These are phyloP conservation scores for Agaricales sp. DNA, from an alignment of 1,284 basidiomycete species.

Conservation along the genomic window DNA sequence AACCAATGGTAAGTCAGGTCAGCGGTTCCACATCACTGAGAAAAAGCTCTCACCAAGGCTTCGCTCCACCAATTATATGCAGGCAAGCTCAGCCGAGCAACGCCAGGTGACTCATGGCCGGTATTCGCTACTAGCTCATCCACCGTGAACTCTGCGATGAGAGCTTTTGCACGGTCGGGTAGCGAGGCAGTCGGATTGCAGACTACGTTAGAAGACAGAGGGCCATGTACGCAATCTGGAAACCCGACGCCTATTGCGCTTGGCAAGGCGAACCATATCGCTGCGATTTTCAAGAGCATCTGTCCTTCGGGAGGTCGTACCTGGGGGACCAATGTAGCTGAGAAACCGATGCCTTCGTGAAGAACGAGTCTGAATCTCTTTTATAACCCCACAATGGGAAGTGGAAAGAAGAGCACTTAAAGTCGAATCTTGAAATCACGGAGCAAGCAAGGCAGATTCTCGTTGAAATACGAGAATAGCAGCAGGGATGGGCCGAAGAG, in stretches of 20 bases:
- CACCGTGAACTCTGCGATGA: slow-evolving; percentile 36
- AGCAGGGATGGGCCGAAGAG: too few species aligned
- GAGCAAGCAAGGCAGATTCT: too few species aligned
- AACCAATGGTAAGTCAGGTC: neutral
- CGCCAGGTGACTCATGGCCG: slow-evolving; percentile 36
- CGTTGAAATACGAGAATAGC: too few species aligned
- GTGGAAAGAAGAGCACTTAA: too few species aligned
- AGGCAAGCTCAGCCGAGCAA: slow-evolving; percentile 38
- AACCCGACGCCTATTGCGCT: slow-evolving; percentile 18
- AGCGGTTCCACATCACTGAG: neutral
- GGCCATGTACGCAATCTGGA: slow-evolving; percentile 34
- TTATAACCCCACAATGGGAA: too few species aligned
- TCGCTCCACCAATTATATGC: slow-evolving; percentile 47
- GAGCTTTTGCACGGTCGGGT: slow-evolving; percentile 35
- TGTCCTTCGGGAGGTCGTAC: too few species aligned
- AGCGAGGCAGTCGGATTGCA: slow-evolving; percentile 37
- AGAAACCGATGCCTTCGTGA: too few species aligned
- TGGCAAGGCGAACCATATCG: too few species aligned
- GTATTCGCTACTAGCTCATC: slow-evolving; percentile 41
- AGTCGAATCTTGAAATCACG: too few species aligned
- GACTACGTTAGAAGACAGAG: slow-evolving; percentile 32
- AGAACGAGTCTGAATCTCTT: too few species aligned
- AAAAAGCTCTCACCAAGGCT: slow-evolving; percentile 27
- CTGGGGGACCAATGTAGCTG: too few species aligned
- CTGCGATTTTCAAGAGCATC: too few species aligned